Evolutionary conservation across 768 basidiomycete species (phyloP).

Genomic region (Hygrophorus russula): DNA sequence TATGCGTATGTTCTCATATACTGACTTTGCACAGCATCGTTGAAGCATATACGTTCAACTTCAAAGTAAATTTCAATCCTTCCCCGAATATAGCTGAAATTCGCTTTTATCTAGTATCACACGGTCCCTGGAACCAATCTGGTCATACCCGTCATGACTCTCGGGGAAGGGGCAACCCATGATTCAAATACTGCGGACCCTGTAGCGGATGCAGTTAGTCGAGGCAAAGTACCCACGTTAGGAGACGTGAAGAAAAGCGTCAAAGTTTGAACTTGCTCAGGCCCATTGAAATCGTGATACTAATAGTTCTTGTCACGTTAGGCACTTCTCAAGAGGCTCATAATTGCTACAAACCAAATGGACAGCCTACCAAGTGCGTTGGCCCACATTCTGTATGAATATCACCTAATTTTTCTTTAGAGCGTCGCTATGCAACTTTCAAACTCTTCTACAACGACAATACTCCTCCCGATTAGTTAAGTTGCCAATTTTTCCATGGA

Average conservation of each 20-base stretch:
- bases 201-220: slow-evolving; percentile 43
- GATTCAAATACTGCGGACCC: slow-evolving; percentile 37
- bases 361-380: slow-evolving; percentile 63
- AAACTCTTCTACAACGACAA: slow-evolving; percentile 77
- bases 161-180: slow-evolving; percentile 48
- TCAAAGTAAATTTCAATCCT: slow-evolving; percentile 35
- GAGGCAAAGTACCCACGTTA: slow-evolving; percentile 58
- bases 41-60: slow-evolving; percentile 85
- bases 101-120: slow-evolving; percentile 46
- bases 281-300: background rate
- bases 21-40: slow-evolving; percentile 44
- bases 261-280: slow-evolving; percentile 34
- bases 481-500: no score
- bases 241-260: slow-evolving; percentile 76
- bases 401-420: slow-evolving; percentile 22
- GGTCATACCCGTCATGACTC: slow-evolving; percentile 60
- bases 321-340: slow-evolving; percentile 67
- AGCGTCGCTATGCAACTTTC: slow-evolving; percentile 78
- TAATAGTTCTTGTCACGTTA: slow-evolving; percentile 17
- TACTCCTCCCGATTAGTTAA: slow-evolving; percentile 59
- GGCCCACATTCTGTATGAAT: background rate
- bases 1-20: slow-evolving; percentile 11
- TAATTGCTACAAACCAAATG: slow-evolving; percentile 73
- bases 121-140: slow-evolving; percentile 47
- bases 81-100: background rate